Percentiles rank a stretch among this genome's conserved stretches.
Conservation (phyloP, 73 alveolate genomes). For the Paramecium primaurelia region DNA sequence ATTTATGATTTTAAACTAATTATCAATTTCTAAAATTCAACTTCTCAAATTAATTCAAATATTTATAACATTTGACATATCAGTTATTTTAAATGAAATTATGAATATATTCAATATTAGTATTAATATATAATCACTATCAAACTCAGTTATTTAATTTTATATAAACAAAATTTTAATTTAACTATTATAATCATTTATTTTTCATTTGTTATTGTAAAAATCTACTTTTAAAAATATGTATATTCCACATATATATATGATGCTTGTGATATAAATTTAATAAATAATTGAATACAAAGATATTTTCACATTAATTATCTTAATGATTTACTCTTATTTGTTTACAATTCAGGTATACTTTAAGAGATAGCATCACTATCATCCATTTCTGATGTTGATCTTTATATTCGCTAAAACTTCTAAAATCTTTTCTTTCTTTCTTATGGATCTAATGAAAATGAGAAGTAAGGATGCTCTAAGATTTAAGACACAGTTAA, state of each 20-base stretch:
- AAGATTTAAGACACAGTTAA: background rate
- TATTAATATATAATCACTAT: no score
- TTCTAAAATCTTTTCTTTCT: background rate
- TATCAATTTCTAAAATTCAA: no score
- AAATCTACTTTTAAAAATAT: no score
- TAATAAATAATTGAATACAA: background rate
- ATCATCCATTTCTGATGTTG: slow-evolving; percentile 16
- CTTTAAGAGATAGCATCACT: background rate
- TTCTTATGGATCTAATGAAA: background rate
- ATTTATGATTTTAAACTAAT: background rate
- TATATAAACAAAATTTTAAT: no score
- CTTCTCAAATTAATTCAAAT: no score
- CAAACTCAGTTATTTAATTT: no score
- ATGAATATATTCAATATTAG: no score
- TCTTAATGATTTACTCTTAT: background rate
- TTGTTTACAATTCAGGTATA: background rate
- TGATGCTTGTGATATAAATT: background rate
- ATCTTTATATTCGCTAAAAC: background rate
- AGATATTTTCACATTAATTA: background rate
- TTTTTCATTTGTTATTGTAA: no score
- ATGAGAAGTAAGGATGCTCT: background rate
- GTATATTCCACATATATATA: no score
- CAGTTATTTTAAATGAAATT: no score
- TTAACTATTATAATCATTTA: no score
- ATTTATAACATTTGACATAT: no score